Evolutionary conservation across 495 filamentous ascomycete genomes (phyloP), one percentile per base, ranked within the genome.

Genomic region (Penicillium taxi): DNA sequence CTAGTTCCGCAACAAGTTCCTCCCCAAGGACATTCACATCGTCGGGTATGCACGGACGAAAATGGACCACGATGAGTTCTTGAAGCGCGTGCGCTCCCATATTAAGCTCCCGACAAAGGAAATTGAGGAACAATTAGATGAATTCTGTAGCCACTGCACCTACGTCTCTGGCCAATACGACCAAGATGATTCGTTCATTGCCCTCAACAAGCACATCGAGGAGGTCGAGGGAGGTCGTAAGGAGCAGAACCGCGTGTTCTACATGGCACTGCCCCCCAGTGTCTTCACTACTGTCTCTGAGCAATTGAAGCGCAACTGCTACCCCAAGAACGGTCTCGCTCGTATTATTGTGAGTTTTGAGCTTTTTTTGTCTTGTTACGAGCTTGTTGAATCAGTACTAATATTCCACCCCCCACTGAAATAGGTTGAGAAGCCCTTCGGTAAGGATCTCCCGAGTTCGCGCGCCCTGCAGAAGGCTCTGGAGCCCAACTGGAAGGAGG

Each of bases 81-180:
- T 95, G 50, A 83, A 78, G 64, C 78, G 93, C 38, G 86, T 96
- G 67, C 88, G 84, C 67, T 94, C 88, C 40, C 91, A 95, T 66
- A 99, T 99, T 69, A 96, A 99, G 78, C 87, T 88, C 11, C 93
- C 93, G 15, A 93, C 89, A 34, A 95, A 95, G 73, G 93, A 96
- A 43, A 84, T 94, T 53, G 87, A 99, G 65, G 81, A 94, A 60
- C 89, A 95, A 58, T 70, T 96, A 42, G 75, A 87, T 27, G 82
- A 86, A 37, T 99, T 99, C 68, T 84, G 80, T 70, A 69, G 73
- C 31, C 60, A 90, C 34, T 94, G 87, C 73, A 80, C 84, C 51
- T 99, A 99, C 59, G 72, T 96, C 14, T 90, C 88, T 20, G 93
- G 93, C 27, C 90, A 96, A 62, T 99, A 99, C 53, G 93, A 99